Evolutionary conservation across 2,329 filamentous ascomycete genomes (phyloP), one percentile per base, ranked within the genome.

Genomic region (Verticillium klebahnii): DNA sequence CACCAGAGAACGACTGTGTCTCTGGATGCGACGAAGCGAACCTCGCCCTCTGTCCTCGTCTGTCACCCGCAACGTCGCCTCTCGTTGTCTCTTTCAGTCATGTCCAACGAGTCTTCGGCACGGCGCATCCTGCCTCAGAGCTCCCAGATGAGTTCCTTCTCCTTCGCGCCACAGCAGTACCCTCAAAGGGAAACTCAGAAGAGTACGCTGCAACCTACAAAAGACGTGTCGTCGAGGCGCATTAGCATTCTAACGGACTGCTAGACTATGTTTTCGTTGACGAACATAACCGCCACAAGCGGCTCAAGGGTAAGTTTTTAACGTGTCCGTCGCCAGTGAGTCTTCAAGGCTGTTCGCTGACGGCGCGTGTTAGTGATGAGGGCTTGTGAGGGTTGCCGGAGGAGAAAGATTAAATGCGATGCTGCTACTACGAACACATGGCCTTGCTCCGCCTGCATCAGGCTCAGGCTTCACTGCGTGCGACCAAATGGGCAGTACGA

Each of bases 201-300:
- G 80, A 94, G 90, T 94, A 81, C 82, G 89, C 57, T 37, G 58
- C 40, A 61, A 58, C 39, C 45, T 61, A 60, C 57, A 3, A 29
- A 29, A 29, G 29, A 29, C 29, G 29, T 29, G 29, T 29, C 9
- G 9, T 50, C 19, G 11, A 7, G 17, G 23, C 19, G 19, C n/a
- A 23, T 9, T 5, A n/a, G 3, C 23, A n/a, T 50, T 23, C 40
- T 50, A 14, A 50, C 40, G 25, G n/a, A 9, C 19, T 11, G 12
- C 19, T 72, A 96, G 93, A 97, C 75, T 98, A 97, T 90, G 95
- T 98, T 70, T 98, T 98, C 73, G 95, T 98, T 62, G 94, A 98
- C 76, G 94, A 98, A 76, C 95, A 98, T 77, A 98, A 98, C 80
- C 90, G 95, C 66, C 95, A 98, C 78, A 98, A 98, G 78, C 87